These are phyloP conservation scores for Phytophthora capsici DNA, from an alignment of 352 stramenopile species.

Conservation along the genomic window DNA sequence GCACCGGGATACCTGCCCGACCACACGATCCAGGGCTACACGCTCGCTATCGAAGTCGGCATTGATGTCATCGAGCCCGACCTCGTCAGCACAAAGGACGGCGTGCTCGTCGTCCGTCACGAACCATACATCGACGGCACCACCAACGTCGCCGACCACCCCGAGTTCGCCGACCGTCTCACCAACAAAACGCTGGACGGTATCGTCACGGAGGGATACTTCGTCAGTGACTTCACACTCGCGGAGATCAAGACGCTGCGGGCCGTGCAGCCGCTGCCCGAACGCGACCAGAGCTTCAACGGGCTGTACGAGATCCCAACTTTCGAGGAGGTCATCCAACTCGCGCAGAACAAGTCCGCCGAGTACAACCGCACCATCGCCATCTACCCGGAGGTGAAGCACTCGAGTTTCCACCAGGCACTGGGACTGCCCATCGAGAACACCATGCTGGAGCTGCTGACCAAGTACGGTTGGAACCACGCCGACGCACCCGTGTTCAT, in stretches of 20 bases:
- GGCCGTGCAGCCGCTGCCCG: slow-evolving; percentile 76
- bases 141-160: slow-evolving; percentile 83
- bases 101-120: slow-evolving; percentile 85
- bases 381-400: slow-evolving; percentile 91
- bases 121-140: slow-evolving; percentile 90
- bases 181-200: slow-evolving; percentile 68
- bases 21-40: slow-evolving; percentile 91
- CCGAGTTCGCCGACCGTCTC: slow-evolving; percentile 75
- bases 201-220: slow-evolving; percentile 74
- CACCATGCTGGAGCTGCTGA: slow-evolving; percentile 74
- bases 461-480: slow-evolving; percentile 72
- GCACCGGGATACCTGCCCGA: slow-evolving; percentile 91
- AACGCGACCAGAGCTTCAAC: slow-evolving; percentile 86
- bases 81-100: slow-evolving; percentile 88
- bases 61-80: slow-evolving; percentile 94
- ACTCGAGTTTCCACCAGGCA: slow-evolving; percentile 77
- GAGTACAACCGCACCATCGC: slow-evolving; percentile 69
- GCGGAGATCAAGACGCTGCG: slow-evolving; percentile 90
- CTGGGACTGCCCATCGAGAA: slow-evolving; percentile 80
- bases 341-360: slow-evolving; percentile 73
- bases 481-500: slow-evolving; percentile 70
- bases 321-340: slow-evolving; percentile 88
- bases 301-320: slow-evolving; percentile 89
- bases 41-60: slow-evolving; percentile 88
- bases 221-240: slow-evolving; percentile 92